Percentiles rank a stretch among this genome's conserved stretches.
Conservation (phyloP, 2,329 filamentous ascomycete species). For the Rutstroemia sp. region DNA sequence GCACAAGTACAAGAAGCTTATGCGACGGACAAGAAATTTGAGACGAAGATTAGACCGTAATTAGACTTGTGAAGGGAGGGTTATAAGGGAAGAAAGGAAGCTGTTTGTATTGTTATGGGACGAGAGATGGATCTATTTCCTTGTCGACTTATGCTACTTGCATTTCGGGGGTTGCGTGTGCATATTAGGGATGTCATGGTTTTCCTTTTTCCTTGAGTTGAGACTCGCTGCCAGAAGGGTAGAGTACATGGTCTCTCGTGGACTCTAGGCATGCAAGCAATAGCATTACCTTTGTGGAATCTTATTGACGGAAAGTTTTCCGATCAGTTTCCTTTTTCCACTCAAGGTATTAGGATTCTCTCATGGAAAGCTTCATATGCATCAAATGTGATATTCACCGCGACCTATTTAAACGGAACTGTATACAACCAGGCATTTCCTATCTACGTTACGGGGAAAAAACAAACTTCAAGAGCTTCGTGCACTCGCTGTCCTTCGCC, state of each 20-base stretch:
- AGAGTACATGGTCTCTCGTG: background rate
- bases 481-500: background rate
- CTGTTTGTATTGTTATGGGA: background rate
- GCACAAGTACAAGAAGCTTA: slow-evolving; percentile 99
- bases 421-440: slow-evolving; percentile 3
- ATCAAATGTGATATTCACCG: background rate
- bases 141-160: background rate
- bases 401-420: slow-evolving; percentile 1
- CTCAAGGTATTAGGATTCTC: no score
- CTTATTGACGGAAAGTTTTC: background rate
- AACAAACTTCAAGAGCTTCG: background rate
- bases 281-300: background rate
- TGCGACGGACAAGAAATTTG: slow-evolving; percentile 82
- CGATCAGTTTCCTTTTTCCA: no score
- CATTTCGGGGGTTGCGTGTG: background rate
- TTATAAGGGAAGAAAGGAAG: background rate
- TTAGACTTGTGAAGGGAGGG: slow-evolving; percentile 17
- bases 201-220: background rate
- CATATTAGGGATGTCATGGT: background rate
- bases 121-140: background rate
- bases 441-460: background rate
- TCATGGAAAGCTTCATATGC: no score
- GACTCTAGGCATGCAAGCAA: background rate
- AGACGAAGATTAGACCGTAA: slow-evolving; percentile 56
- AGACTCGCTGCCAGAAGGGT: background rate